Evolutionary conservation across 371 early-diverging fungal species (phyloP).

Genomic region (Parasitella parasitica): DNA sequence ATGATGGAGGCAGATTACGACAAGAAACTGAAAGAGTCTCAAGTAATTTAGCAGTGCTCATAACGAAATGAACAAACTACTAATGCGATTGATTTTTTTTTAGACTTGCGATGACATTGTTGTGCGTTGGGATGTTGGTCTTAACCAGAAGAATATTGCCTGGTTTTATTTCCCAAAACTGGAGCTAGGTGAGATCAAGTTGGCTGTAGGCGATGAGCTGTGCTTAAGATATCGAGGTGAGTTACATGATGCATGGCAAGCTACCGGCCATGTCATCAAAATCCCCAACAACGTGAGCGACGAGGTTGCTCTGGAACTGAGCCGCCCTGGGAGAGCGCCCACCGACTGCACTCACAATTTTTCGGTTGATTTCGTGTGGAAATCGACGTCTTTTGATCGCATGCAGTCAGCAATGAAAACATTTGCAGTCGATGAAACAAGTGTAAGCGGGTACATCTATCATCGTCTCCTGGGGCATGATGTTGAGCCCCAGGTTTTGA

Average conservation of each 20-base stretch:
- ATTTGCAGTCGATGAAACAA: conserved; percentile 92
- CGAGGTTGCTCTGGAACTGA: conserved; percentile 89
- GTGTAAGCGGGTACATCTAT: conserved; percentile 94
- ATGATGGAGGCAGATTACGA: conserved; percentile 98
- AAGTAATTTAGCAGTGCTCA: conserved; percentile 57
- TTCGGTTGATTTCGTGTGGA: conserved; percentile 99
- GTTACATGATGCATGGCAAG: conserved; percentile 84
- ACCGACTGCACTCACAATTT: conserved; percentile 91
- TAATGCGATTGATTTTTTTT: too few species aligned
- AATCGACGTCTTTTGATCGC: conserved; percentile 94
- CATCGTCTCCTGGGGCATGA: conserved; percentile 94
- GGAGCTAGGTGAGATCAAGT: conserved; percentile 89
- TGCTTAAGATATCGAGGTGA: conserved; percentile 88
- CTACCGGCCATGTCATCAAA: conserved; percentile 93
- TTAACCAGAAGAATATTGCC: conserved; percentile 92
- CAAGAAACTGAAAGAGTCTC: conserved; percentile 91
- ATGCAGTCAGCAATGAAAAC: conserved; percentile 96
- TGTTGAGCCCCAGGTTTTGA: conserved; percentile 75
- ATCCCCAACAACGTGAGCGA: conserved; percentile 92
- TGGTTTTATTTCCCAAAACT: conserved; percentile 92
- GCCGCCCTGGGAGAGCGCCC: conserved; percentile 67
- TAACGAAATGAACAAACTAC: too few species aligned
- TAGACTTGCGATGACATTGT: conserved; percentile 92
- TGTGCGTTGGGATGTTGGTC: conserved; percentile 96
- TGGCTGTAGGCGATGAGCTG: conserved; percentile 97